A percentile compares a stretch with the other conserved stretches of the same genome.
Evolutionary conservation across 1,284 basidiomycete genomes (phyloP).

Genomic region (Puccinia triticina): DNA sequence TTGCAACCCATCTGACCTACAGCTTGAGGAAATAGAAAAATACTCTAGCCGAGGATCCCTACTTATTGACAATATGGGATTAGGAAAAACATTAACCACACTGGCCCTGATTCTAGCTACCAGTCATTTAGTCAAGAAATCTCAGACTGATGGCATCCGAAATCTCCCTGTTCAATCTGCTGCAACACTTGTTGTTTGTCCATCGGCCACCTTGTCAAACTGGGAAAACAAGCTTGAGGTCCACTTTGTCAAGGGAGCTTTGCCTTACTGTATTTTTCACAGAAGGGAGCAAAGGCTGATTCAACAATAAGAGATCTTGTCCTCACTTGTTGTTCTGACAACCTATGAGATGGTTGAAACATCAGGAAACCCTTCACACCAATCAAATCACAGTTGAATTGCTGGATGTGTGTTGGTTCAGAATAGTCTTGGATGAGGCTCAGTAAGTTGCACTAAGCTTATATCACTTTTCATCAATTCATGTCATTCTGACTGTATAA

Average conservation of each 20-base stretch:
- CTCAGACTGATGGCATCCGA: background rate
- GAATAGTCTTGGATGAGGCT: too few species aligned
- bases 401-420: too few species aligned
- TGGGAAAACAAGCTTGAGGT: background rate
- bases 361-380: too few species aligned
- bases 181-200: background rate
- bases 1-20: background rate
- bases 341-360: too few species aligned
- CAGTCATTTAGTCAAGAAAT: background rate
- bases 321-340: too few species aligned
- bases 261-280: slow-evolving; percentile 1
- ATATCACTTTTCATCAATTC: background rate
- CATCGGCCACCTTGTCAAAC: background rate
- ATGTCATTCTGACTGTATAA: background rate
- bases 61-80: background rate
- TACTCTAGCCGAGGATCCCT: background rate
- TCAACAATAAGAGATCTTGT: too few species aligned
- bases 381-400: too few species aligned
- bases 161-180: slow-evolving; percentile 6
- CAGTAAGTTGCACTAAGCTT: background rate
- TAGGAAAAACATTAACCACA: slow-evolving; percentile 1
- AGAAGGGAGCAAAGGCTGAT: too few species aligned
- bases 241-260: background rate
- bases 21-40: background rate
- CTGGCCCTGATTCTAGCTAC: background rate